These are phyloP conservation scores for Hymenoscyphus linearis DNA, from an alignment of 2,329 filamentous ascomycete genomes.

Conservation along the genomic window DNA sequence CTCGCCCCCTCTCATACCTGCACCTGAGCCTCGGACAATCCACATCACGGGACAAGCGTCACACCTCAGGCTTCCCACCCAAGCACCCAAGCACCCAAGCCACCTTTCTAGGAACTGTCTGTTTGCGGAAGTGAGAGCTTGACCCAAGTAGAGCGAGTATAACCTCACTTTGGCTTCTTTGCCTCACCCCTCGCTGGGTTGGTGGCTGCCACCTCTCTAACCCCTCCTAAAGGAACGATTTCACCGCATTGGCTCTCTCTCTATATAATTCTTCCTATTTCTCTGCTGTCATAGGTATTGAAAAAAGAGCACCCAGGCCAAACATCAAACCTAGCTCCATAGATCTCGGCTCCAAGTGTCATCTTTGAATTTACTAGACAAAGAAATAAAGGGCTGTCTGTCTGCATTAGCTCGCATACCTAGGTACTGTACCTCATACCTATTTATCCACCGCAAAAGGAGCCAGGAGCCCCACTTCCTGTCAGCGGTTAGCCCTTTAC, in stretches of 20 bases:
- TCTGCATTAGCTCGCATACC: slow-evolving; percentile 27
- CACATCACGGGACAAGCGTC: not conserved
- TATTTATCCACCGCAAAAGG: too few relatives aligned
- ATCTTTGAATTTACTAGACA: not conserved
- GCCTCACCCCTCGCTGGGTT: not conserved
- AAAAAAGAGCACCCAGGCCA: not conserved
- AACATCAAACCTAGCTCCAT: too few relatives aligned
- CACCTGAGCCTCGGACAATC: too few relatives aligned
- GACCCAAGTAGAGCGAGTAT: not conserved
- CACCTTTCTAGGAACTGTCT: too few relatives aligned
- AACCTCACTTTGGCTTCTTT: not conserved
- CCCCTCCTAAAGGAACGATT: not conserved
- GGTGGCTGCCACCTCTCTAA: not conserved
- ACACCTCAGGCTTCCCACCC: too few relatives aligned
- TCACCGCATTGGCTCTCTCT: not conserved
- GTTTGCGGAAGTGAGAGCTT: not conserved
- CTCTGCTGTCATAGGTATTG: too few relatives aligned
- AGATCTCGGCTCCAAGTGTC: too few relatives aligned
- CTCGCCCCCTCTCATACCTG: not conserved
- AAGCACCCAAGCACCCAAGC: too few relatives aligned
- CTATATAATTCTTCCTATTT: not conserved
- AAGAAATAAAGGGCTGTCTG: slow-evolving; percentile 1
- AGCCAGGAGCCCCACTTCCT: too few relatives aligned
- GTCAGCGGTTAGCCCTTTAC: too few relatives aligned
- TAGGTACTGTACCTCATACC: too few relatives aligned